Conservation (phyloP, 2,329 filamentous ascomycete genomes). For the Pseudocercospora musae region DNA sequence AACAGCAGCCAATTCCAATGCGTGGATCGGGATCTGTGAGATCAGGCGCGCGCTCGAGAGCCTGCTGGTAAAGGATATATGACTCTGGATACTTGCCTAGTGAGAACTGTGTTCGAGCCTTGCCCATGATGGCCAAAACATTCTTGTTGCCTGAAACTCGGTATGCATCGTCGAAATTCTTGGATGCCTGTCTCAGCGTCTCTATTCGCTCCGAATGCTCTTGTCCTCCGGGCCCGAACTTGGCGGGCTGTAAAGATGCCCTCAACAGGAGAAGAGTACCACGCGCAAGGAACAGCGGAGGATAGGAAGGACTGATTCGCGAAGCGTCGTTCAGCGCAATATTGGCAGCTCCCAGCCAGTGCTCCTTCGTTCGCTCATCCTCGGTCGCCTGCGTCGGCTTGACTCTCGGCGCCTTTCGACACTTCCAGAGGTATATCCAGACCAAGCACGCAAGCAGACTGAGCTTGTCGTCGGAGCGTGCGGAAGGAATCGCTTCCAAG, state of each 20-base stretch:
- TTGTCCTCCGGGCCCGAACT: conserved; percentile 56
- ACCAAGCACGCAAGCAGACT: conserved; percentile 80
- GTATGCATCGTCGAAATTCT: conserved; percentile 92
- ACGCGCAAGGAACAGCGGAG: conserved; percentile 84
- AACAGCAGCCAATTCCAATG: conserved; percentile 92
- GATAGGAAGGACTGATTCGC: conserved; percentile 86
- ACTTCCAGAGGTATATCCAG: conserved; percentile 90
- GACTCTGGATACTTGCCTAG: conserved; percentile 83
- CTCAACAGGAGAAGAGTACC: conserved; percentile 85
- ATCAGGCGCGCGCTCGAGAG: conserved; percentile 78
- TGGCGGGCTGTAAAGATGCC: conserved; percentile 78
- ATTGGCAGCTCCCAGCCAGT: conserved; percentile 87
- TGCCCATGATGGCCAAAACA: conserved; percentile 87
- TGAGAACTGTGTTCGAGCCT: conserved; percentile 80
- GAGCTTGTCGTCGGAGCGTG: conserved; percentile 75
- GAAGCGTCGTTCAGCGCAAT: conserved; percentile 92
- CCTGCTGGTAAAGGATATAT: conserved; percentile 79
- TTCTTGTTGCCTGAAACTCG: conserved; percentile 82
- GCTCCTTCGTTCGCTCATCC: conserved; percentile 86
- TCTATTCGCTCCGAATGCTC: conserved; percentile 71
- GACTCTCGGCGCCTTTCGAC: conserved; percentile 71
- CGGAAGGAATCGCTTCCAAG: conserved; percentile 60
- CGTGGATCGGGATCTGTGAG: conserved; percentile 90
- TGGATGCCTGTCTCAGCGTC: conserved; percentile 77
- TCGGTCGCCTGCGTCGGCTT: conserved; percentile 58